A percentile compares a stretch with the other conserved stretches of the same genome.
Conservation (phyloP, 176 grass and related monocot species). For the Aegilops bicornis region DNA sequence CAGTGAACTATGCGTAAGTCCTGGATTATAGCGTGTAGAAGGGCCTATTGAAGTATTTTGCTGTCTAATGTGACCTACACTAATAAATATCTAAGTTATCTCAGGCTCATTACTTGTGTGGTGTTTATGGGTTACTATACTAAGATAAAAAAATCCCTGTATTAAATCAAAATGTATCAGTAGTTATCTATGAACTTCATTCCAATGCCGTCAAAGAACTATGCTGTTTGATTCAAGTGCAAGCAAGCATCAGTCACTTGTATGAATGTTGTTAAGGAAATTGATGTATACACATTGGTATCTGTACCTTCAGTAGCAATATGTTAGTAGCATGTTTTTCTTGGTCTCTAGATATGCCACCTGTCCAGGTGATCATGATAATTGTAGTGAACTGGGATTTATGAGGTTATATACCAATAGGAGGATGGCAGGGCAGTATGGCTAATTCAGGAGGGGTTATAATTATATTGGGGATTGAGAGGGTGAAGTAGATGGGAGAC, state of each 20-base stretch:
- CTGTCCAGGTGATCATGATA: background rate
- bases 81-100: background rate
- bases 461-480: background rate
- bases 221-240: conserved; percentile 5
- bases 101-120: background rate
- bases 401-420: background rate
- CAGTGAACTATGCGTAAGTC: background rate
- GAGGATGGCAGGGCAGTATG: background rate
- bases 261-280: background rate
- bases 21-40: background rate
- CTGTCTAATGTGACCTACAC: background rate
- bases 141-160: background rate
- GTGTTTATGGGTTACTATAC: background rate
- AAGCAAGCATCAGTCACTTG: background rate
- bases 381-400: background rate
- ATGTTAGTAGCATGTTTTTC: background rate
- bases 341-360: background rate
- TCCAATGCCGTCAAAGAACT: background rate
- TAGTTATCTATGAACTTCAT: background rate
- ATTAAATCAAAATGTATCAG: background rate
- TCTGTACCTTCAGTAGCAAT: background rate
- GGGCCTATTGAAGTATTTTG: background rate
- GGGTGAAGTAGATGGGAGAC: background rate
- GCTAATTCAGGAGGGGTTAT: background rate
- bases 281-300: background rate